Conservation (phyloP, 257 asterid species). For the Petunia secreta region DNA sequence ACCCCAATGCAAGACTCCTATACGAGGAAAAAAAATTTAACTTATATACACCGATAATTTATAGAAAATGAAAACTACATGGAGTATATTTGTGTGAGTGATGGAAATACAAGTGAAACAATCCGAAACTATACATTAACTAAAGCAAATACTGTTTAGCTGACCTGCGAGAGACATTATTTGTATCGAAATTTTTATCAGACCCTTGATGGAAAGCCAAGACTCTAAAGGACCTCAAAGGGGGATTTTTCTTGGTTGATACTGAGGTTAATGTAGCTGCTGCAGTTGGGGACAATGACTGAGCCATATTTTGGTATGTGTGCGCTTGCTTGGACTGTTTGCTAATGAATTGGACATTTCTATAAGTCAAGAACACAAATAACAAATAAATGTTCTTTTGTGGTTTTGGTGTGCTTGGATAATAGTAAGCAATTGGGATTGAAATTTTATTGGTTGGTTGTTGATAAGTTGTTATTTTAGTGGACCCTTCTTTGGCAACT, state of each 20-base stretch:
- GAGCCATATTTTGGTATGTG: constrained; percentile 44
- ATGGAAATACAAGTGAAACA: too few species aligned
- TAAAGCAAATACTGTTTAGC: background rate
- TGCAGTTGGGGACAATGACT: constrained; percentile 44
- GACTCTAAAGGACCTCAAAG: constrained; percentile 30
- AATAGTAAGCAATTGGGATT: background rate
- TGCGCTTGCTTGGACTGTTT: background rate
- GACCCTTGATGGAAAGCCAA: constrained; percentile 30
- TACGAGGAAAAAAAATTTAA: background rate
- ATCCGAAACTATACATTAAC: too few species aligned
- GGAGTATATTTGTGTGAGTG: too few species aligned
- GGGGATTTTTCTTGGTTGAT: constrained; percentile 36
- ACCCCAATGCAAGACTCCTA: constrained; percentile 58
- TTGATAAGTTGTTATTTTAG: constrained; percentile 59
- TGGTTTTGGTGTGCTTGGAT: constrained; percentile 12
- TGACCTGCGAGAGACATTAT: constrained; percentile 56
- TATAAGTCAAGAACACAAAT: constrained; percentile 23
- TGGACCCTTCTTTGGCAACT: constrained; percentile 36
- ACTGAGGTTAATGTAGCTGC: constrained; percentile 44
- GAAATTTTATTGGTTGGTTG: constrained; percentile 57
- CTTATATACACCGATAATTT: background rate
- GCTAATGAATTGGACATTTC: constrained; percentile 39
- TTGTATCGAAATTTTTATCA: constrained; percentile 31
- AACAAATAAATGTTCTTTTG: constrained; percentile 22
- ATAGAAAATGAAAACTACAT: background rate